Evolutionary conservation across 305 asterid species (phyloP).

Genomic region (Fraxinus albicans): DNA sequence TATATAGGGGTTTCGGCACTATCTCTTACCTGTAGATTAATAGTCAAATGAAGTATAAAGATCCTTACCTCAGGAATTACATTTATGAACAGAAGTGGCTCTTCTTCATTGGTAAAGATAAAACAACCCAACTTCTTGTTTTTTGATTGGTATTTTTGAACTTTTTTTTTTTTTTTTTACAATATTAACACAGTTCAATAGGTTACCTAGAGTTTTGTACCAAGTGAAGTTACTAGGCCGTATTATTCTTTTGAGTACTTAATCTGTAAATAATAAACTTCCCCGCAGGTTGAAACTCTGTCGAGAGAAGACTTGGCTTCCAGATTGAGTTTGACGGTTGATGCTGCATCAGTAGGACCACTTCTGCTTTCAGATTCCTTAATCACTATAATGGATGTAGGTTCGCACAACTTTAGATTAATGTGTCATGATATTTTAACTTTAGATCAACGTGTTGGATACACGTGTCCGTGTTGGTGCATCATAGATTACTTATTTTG

Average conservation of each 20-base stretch:
- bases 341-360: constrained; percentile 76
- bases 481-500: background rate
- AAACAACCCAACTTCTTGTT: background rate
- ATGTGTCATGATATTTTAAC: background rate
- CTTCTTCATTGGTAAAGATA: background rate
- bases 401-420: constrained; percentile 23
- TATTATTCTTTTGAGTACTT: constrained; percentile 11
- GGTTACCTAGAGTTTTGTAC: background rate
- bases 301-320: constrained; percentile 90
- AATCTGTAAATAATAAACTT: constrained; percentile 19
- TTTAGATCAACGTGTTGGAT: background rate
- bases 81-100: background rate
- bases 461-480: background rate
- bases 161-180: background rate
- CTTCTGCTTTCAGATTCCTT: constrained; percentile 79
- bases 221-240: background rate
- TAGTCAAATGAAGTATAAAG: background rate
- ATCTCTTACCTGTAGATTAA: background rate
- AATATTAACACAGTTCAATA: background rate
- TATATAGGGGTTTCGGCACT: background rate
- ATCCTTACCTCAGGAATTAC: background rate
- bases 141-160: background rate
- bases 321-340: constrained; percentile 79
- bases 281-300: constrained; percentile 79
- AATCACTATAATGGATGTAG: constrained; percentile 90